phyloP scores from a whole-genome alignment of 2,329 filamentous ascomycete genomes.

The Penicillium sp. region DNA sequence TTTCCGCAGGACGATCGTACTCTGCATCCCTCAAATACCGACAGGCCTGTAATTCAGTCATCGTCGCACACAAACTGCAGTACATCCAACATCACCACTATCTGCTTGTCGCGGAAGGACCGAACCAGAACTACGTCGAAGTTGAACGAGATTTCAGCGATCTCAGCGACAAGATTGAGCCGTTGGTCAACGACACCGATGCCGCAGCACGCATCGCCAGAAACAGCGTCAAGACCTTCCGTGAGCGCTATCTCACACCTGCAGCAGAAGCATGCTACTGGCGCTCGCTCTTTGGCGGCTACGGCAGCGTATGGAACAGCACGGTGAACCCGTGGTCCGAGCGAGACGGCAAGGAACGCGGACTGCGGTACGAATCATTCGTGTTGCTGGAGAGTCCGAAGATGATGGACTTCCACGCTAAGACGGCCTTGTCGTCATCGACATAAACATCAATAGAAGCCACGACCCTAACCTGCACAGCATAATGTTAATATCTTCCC shows the following conservation, averaged over 20 bases:
- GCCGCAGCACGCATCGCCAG: conserved; percentile 44
- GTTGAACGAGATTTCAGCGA: conserved; percentile 54
- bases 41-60: conserved; percentile 47
- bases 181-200: conserved; percentile 35
- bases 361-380: conserved; percentile 32
- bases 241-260: conserved; percentile 48
- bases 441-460: conserved; percentile 7
- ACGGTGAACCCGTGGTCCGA: conserved; percentile 14
- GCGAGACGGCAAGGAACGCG: conserved; percentile 11
- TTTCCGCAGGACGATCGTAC: conserved; percentile 37
- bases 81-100: conserved; percentile 48
- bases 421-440: background rate
- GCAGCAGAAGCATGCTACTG: conserved; percentile 52
- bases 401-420: conserved; percentile 25
- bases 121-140: conserved; percentile 46
- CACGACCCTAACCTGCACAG: conserved; percentile 7
- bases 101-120: conserved; percentile 40
- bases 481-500: conserved; percentile 1
- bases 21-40: conserved; percentile 50
- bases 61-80: conserved; percentile 45
- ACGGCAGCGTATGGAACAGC: conserved; percentile 23
- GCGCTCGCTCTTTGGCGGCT: conserved; percentile 40
- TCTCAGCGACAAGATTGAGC: conserved; percentile 39
- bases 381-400: conserved; percentile 24
- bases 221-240: conserved; percentile 44